These are phyloP conservation scores for Hymenochaete sp. DNA, from an alignment of 1,284 basidiomycete species.

Conservation along the genomic window DNA sequence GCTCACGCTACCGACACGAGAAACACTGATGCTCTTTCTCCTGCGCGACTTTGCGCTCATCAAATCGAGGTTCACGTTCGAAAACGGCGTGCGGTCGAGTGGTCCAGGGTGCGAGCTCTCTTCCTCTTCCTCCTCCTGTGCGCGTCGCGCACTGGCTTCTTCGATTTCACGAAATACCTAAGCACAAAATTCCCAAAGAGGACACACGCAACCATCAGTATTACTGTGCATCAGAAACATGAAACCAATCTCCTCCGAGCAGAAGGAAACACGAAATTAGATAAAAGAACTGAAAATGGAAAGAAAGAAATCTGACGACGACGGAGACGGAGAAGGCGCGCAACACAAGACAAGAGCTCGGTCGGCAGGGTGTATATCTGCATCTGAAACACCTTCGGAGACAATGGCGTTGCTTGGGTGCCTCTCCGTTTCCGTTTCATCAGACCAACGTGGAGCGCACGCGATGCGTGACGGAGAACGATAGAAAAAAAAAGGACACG, in stretches of 20 bases:
- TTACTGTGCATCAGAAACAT: too few relatives aligned
- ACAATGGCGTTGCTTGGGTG: too few relatives aligned
- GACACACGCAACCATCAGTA: too few relatives aligned
- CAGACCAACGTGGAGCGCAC: too few relatives aligned
- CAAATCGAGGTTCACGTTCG: neutral
- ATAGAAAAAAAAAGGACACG: neutral
- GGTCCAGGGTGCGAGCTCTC: slow-evolving; percentile 5
- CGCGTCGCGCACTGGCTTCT: slow-evolving; percentile 15
- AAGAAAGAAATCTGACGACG: neutral
- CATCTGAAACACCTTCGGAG: too few relatives aligned
- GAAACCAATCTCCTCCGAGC: too few relatives aligned
- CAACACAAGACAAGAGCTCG: too few relatives aligned
- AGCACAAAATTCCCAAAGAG: neutral
- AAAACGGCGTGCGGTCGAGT: slow-evolving; percentile 1
- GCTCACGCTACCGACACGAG: slow-evolving; percentile 13
- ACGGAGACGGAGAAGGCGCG: neutral
- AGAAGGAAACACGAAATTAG: neutral
- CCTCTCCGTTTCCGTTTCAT: too few relatives aligned
- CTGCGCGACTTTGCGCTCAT: slow-evolving; percentile 1
- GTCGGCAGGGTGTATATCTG: too few relatives aligned
- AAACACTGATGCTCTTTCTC: slow-evolving; percentile 13
- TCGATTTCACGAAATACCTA: slow-evolving; percentile 17
- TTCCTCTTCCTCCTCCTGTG: slow-evolving; percentile 12
- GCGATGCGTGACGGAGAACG: neutral
- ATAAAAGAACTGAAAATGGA: neutral